Evolutionary conservation across 83 land plant species (phyloP).

Genomic region (Thuja plicata): DNA sequence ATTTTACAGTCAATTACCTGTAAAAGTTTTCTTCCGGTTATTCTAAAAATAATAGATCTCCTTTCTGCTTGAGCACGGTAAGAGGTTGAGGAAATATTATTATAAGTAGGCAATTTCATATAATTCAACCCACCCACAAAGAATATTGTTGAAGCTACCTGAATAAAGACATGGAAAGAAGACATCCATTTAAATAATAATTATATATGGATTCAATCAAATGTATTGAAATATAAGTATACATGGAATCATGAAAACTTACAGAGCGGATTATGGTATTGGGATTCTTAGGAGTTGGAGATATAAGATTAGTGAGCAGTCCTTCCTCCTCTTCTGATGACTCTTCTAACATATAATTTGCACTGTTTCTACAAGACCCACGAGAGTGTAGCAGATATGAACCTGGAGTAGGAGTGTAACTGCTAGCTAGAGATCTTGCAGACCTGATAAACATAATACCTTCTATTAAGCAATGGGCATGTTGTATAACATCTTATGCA

Average conservation of each 20-base stretch:
- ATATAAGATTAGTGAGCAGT: constrained; percentile 5
- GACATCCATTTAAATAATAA: background rate
- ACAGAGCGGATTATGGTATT: constrained; percentile 39
- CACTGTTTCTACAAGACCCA: background rate
- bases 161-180: background rate
- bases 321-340: background rate
- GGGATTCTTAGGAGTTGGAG: constrained; percentile 8
- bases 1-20: constrained; percentile 15
- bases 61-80: background rate
- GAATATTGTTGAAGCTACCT: constrained; percentile 19
- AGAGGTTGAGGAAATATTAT: background rate
- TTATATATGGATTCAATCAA: too few species aligned
- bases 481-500: background rate
- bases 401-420: constrained; percentile 36
- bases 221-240: background rate
- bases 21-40: constrained; percentile 31
- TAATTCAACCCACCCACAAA: constrained; percentile 17
- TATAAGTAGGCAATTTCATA: background rate
- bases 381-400: constrained; percentile 21
- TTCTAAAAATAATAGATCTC: constrained; percentile 12
- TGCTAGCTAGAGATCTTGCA: constrained; percentile 52
- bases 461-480: background rate
- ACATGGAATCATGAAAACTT: background rate
- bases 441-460: constrained; percentile 29
- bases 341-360: background rate